Evolutionary conservation across 2,329 filamentous ascomycete genomes (phyloP), one percentile per base, ranked within the genome.

Genomic region (Fusarium circinatum): DNA sequence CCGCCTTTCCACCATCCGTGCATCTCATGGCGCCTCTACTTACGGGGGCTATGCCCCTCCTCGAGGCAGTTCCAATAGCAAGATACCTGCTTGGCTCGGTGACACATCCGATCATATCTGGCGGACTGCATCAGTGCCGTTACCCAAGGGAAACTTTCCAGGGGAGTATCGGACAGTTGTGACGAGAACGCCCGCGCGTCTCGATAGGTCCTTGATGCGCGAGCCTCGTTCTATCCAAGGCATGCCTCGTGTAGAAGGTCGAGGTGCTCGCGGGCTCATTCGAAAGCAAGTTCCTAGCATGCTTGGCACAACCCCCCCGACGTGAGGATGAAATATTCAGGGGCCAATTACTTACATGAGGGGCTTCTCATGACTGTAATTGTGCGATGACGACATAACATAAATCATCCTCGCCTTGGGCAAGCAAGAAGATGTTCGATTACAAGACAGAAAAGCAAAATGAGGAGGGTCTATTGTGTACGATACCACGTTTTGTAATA

Each of bases 141-240:
- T 89, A 47, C 88, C 88, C n/a, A 88, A 86, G 73, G 86, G 88
- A 59, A 91, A 89, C 75, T 91, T 92, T 73, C 85, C 88, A 0
- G 89, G 89, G 65, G 89, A 91, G 74, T 92, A 92, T 82, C 86
- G 87, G 66, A 83, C 86, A 38, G 85, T 90, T 20, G 85, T 90
- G 61, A 90, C 90, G 18, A 84, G 90, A 75, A 91, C 94, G 42
- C 96, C 96, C 10, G 91, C 94, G 13, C 95, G 94, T 79, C 88
- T 99, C 15, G 96, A 99, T 78, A 89, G 92, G 8, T 89, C 91
- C 20, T 86, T 98, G 52, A 98, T 98, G 94, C 94, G 94, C 81
- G 95, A 98, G 83, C 95, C 95, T 36, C 89, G 95, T 65, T 91
- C 94, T 71, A 96, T 98, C 44, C 94, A 97, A 81, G 95, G 95